These are phyloP conservation scores for Myxozyma kluyveri DNA, from an alignment of 805 yeast species.

Conservation along the genomic window DNA sequence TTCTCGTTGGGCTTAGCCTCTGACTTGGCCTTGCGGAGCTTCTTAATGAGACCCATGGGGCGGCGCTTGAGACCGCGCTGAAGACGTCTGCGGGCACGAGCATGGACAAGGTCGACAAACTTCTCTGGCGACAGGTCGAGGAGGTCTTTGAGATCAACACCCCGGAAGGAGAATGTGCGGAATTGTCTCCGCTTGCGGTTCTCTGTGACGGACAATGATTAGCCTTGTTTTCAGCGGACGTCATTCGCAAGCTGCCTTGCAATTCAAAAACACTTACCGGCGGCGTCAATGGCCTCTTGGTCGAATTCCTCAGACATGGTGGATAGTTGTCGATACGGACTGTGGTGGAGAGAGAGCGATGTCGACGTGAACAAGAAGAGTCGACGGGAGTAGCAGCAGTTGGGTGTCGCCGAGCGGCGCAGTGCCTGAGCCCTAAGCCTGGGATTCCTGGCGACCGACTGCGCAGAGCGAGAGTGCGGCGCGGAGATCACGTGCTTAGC, in stretches of 20 bases:
- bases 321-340: not conserved
- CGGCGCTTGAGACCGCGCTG: slow-evolving; percentile 94
- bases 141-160: slow-evolving; percentile 94
- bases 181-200: slow-evolving; percentile 67
- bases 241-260: too few species aligned
- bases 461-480: too few species aligned
- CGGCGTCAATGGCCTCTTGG: slow-evolving; percentile 29
- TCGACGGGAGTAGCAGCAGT: not conserved
- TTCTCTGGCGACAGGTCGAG: slow-evolving; percentile 94
- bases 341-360: not conserved
- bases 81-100: slow-evolving; percentile 99
- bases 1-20: slow-evolving; percentile 84
- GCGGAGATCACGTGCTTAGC: too few species aligned
- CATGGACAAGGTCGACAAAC: slow-evolving; percentile 92
- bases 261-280: slow-evolving; percentile 27
- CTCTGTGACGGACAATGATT: slow-evolving; percentile 35
- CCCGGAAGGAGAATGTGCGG: slow-evolving; percentile 98
- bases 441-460: too few species aligned
- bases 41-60: slow-evolving; percentile 94
- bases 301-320: slow-evolving; percentile 31
- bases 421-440: too few species aligned
- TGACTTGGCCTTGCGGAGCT: slow-evolving; percentile 95
- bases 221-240: too few species aligned
- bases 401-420: not conserved
- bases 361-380: not conserved